Percentiles rank a stretch among this genome's conserved stretches.
Conservation (phyloP, 345 rosid genomes). For the Cochlearia excelsa region DNA sequence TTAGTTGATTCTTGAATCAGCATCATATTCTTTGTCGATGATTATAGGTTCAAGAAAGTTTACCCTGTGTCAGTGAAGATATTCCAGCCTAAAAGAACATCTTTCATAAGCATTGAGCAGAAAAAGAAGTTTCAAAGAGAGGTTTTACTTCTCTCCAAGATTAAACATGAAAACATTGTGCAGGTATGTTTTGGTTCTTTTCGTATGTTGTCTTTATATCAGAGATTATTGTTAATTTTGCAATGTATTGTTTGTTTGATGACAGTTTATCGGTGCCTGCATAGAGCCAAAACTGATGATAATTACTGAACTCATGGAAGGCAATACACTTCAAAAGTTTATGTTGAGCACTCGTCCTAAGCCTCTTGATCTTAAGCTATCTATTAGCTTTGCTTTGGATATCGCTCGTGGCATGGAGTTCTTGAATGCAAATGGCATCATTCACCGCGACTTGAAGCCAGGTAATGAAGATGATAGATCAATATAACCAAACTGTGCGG, state of each 20-base stretch:
- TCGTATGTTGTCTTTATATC: not conserved
- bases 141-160: constrained; percentile 54
- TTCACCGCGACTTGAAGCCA: constrained; percentile 79
- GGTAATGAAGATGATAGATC: constrained; percentile 32
- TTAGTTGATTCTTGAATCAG: not conserved
- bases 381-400: constrained; percentile 54
- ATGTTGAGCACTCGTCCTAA: constrained; percentile 55
- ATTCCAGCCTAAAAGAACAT: constrained; percentile 44
- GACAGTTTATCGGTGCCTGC: constrained; percentile 62
- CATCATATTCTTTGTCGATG: constrained; percentile 3
- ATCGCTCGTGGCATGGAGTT: constrained; percentile 67
- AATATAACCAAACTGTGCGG: not conserved
- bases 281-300: constrained; percentile 55
- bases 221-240: not conserved
- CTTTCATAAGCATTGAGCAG: constrained; percentile 38
- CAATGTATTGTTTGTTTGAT: constrained; percentile 7
- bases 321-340: constrained; percentile 54
- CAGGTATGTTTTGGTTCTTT: constrained; percentile 39
- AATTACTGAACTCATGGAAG: constrained; percentile 61
- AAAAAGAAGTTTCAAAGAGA: constrained; percentile 60
- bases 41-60: constrained; percentile 29
- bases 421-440: constrained; percentile 66
- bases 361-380: constrained; percentile 44
- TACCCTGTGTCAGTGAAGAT: constrained; percentile 58
- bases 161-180: constrained; percentile 55